phyloP scores from a whole-genome alignment of 805 yeast genomes.

The Yamadazyma kitorensis region DNA sequence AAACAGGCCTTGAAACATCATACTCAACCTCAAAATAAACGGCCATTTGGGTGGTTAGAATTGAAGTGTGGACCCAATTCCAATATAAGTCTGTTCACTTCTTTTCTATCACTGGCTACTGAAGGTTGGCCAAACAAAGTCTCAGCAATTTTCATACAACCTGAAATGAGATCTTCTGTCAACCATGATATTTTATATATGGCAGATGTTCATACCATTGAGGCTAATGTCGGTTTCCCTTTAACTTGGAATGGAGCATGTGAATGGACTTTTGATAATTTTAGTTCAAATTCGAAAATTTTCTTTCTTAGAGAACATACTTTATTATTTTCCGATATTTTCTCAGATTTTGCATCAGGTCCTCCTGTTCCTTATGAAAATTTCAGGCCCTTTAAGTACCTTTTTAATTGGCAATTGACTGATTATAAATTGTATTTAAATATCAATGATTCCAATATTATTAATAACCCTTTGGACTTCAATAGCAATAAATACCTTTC shows the following conservation, averaged over 20 bases:
- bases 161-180: conserved; percentile 77
- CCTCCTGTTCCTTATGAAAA: conserved; percentile 68
- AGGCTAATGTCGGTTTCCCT: conserved; percentile 66
- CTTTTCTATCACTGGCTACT: conserved; percentile 48
- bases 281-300: conserved; percentile 50
- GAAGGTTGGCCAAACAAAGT: conserved; percentile 57
- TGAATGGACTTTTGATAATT: conserved; percentile 60
- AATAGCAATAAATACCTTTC: conserved; percentile 76
- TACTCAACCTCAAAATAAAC: conserved; percentile 13
- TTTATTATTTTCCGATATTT: conserved; percentile 64
- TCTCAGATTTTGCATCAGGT: conserved; percentile 75
- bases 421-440: conserved; percentile 66
- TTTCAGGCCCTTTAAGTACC: conserved; percentile 70
- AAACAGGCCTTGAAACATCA: conserved; percentile 23
- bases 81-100: conserved; percentile 41
- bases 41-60: conserved; percentile 94
- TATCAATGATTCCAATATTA: conserved; percentile 83
- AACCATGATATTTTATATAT: conserved; percentile 79
- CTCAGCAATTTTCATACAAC: conserved; percentile 43
- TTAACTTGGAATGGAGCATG: conserved; percentile 79
- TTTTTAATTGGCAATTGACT: conserved; percentile 55
- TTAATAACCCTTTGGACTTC: conserved; percentile 84
- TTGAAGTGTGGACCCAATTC: conserved; percentile 57
- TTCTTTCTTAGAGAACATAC: conserved; percentile 83
- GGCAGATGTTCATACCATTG: conserved; percentile 55